Base-by-base conservation (phyloP, 768 basidiomycete species). In the Boletus tomentosulus region DNA sequence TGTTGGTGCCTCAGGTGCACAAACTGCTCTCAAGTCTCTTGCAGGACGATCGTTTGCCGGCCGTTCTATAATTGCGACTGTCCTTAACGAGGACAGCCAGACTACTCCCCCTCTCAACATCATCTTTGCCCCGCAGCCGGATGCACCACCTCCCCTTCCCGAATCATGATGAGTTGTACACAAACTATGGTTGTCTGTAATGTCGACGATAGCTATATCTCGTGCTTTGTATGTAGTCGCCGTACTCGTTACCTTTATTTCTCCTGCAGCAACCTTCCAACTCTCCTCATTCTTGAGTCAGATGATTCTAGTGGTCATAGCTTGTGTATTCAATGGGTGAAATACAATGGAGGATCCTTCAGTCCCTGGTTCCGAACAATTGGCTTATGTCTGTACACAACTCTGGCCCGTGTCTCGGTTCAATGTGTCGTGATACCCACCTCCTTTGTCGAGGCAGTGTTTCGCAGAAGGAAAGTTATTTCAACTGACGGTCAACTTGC, bases 41-140 rank as follows among this genome's bases (percentile, higher is more conserved):
- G 97, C 96, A 30, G 97, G 96, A 34, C 79, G 91, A 42, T 87
- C 87, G 37, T 93, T 93, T 55, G 89, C 86, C 46, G 91, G 91
- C 2, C 76, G 91, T 57, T 89, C 88, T 46, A 93, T 93, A 61
- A 87, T 93, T 60, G 89, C 91, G 13, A 93, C 91, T 22, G 71
- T 92, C 54, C 75, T 93, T 28, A 83, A 80, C 62, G 89, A 92
- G 61, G 87, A 92, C 61, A 91, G 89, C 66, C 85, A 87, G 71
- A 89, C 87, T 24, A 87, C 90, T 5, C 90, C 89, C 19, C 89
- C 90, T 37, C 78, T 92, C 30, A 82, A 83, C 66, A 69, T 91
- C 47, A 90, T 92, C 62, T 92, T 92, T 71, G 89, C 89, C 13
- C 87, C 88, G 12, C 85, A 89, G 70, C 89, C 89, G 7, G 87